Conservation (phyloP, 2,329 filamentous ascomycete genomes). For the Aspergillus chevalieri region DNA sequence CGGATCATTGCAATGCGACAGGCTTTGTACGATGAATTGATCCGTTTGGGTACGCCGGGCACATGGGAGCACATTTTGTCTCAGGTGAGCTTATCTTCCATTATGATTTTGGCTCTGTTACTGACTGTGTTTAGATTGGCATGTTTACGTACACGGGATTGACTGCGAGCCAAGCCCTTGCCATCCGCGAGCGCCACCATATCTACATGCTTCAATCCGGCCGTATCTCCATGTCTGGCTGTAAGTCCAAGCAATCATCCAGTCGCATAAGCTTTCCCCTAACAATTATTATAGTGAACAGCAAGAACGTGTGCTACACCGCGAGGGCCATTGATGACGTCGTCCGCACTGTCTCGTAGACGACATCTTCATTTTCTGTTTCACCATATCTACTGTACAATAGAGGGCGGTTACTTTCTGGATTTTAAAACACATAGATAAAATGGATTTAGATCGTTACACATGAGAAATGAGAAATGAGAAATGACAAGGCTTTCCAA, state of each 20-base stretch:
- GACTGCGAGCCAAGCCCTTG: conserved; percentile 7
- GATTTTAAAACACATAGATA: too few relatives aligned
- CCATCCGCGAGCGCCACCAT: conserved; percentile 12
- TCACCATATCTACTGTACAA: neutral
- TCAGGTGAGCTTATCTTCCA: conserved; percentile 4
- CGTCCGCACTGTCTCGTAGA: conserved; percentile 6
- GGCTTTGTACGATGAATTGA: conserved; percentile 10
- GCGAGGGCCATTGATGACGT: conserved; percentile 14
- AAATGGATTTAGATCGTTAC: too few relatives aligned
- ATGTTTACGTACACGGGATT: conserved; percentile 17
- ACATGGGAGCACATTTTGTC: conserved; percentile 13
- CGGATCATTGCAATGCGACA: conserved; percentile 12
- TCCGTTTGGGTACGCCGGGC: conserved; percentile 9
- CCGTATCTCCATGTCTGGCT: conserved; percentile 14
- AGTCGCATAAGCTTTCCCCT: neutral
- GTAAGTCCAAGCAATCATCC: conserved; percentile 7
- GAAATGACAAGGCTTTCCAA: too few relatives aligned
- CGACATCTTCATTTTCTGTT: neutral
- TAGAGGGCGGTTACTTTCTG: neutral
- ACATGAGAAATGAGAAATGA: too few relatives aligned
- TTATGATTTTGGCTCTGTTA: neutral
- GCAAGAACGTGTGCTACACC: conserved; percentile 11
- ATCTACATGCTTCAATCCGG: conserved; percentile 16
- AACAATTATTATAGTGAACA: conserved; percentile 8
- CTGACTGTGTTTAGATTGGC: conserved; percentile 8